A percentile compares a stretch with the other conserved stretches of the same genome.
phyloP scores from a whole-genome alignment of 2,329 filamentous ascomycete genomes.

The Elsinoe batatas region DNA sequence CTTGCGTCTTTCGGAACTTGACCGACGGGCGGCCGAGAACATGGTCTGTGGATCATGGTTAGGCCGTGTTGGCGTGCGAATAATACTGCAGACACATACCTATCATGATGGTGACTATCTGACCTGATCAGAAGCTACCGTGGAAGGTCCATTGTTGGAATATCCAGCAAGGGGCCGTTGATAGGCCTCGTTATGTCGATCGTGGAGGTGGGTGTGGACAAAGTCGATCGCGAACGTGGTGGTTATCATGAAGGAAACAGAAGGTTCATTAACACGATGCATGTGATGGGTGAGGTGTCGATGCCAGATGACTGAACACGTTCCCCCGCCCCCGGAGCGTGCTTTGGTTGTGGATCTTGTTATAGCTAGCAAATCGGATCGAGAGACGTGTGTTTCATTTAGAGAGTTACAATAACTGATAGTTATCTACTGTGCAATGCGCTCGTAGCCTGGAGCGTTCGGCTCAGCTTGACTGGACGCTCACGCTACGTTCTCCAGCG shows the following conservation, averaged over 20 bases:
- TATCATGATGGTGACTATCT: background rate
- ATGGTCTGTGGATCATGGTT: slow-evolving; percentile 53
- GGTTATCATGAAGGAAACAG: background rate
- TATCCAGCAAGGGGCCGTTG: background rate
- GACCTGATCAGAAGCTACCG: background rate
- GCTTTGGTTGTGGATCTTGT: background rate
- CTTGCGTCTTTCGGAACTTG: slow-evolving; percentile 85
- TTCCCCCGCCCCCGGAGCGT: background rate
- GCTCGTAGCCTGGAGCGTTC: no score
- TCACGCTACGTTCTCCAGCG: no score
- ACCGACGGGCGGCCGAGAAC: slow-evolving; percentile 82
- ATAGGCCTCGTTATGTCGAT: background rate
- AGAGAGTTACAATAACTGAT: no score
- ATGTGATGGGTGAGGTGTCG: background rate
- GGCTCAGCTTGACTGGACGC: no score
- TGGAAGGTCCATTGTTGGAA: background rate
- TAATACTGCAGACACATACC: background rate
- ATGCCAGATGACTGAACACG: slow-evolving; percentile 7
- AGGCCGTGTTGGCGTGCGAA: background rate
- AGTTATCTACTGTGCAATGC: no score
- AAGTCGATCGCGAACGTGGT: background rate
- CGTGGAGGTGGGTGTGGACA: background rate
- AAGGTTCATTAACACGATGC: background rate
- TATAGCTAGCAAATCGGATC: no score
- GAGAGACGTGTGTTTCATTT: no score